Evolutionary conservation across 345 rosid species (phyloP).

Genomic region (Eucalyptus brandiana): DNA sequence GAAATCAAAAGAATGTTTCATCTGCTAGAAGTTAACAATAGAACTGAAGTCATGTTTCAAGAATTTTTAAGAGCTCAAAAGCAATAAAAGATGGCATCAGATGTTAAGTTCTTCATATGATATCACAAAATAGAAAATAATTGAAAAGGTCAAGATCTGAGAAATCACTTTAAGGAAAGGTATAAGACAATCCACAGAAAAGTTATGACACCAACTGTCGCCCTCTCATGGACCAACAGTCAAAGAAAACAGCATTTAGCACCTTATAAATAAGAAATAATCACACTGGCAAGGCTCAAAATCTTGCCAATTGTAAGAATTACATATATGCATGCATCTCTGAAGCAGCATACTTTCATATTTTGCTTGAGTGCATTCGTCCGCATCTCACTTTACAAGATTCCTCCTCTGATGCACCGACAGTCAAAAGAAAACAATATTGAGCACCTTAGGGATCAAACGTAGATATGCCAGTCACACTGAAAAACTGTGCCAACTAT

Average conservation of each 20-base stretch:
- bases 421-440: neutral
- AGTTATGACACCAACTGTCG: neutral
- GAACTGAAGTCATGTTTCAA: neutral
- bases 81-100: neutral
- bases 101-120: neutral
- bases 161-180: neutral
- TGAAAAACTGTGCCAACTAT: neutral
- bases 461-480: neutral
- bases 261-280: neutral
- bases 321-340: neutral
- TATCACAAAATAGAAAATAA: neutral
- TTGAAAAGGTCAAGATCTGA: neutral
- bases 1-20: conserved; percentile 2
- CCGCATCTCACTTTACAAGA: neutral
- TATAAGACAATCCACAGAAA: neutral
- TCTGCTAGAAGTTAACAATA: neutral
- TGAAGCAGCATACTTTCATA: neutral
- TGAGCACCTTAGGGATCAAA: neutral
- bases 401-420: neutral
- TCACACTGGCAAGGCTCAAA: neutral
- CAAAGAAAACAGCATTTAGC: neutral
- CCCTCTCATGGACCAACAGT: neutral
- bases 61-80: neutral
- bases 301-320: neutral
- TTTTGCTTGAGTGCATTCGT: neutral